Conservation (phyloP, 306 rosid species). For the Pyrus bretschneideri region DNA sequence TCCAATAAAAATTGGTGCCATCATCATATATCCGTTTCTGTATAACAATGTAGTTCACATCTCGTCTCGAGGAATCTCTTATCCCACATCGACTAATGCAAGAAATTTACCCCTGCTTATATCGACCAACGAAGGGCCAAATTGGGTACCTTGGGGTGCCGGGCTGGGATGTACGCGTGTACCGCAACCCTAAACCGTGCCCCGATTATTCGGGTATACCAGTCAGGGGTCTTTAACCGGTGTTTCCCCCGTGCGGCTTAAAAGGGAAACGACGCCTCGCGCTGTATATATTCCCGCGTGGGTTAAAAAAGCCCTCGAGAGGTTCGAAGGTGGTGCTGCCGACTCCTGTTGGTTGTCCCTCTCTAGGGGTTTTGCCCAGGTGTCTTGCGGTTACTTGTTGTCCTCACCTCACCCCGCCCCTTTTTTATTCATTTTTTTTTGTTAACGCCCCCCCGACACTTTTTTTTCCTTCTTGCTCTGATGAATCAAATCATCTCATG, state of each 20-base stretch:
- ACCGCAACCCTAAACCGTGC: not conserved
- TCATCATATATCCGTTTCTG: too few species aligned
- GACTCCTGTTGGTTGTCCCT: not conserved
- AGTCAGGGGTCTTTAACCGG: not conserved
- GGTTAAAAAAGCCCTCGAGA: not conserved
- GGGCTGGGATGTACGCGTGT: not conserved
- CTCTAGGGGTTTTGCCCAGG: not conserved
- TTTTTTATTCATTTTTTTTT: not conserved
- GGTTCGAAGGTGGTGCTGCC: not conserved
- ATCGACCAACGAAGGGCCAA: accelerated
- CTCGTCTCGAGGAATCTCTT: not conserved
- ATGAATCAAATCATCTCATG: not conserved
- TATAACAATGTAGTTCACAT: too few species aligned
- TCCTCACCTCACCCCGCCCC: not conserved
- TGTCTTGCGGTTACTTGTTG: not conserved
- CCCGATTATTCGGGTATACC: too few species aligned
- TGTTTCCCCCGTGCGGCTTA: not conserved
- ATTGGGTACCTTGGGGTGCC: not conserved
- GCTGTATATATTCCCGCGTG: not conserved
- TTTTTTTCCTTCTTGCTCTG: not conserved
- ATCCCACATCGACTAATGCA: not conserved
- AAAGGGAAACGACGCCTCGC: not conserved
- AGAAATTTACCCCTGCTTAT: not conserved
- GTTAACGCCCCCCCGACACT: too few species aligned
- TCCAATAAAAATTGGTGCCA: too few species aligned